Base-by-base conservation (phyloP, 176 grass and related monocot genomes). In the Luzula sylvatica region DNA sequence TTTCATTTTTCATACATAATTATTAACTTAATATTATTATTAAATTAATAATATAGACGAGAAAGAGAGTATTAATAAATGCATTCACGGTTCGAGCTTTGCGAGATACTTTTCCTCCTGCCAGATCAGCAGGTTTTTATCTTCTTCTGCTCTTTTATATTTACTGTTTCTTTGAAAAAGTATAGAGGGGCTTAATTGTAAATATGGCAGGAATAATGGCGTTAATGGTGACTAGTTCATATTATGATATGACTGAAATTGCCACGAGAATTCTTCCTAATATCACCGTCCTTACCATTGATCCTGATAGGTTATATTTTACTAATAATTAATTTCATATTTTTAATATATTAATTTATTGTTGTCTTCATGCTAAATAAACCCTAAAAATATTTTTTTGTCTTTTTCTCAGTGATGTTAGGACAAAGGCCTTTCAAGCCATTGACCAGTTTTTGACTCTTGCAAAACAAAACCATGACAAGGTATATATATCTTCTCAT, bases 81-180 rank as follows among this genome's bases (percentile, higher is more conserved):
- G 93, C 93, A 58, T 99, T 99, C 65, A 99, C 93, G 43, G 93
- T 99, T 52, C 85, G 93, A 49, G 93, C 93, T 61, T 63, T 99
- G 66, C 68, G 93, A 42, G 93, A 99, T 65, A 78, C 67, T 65
- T 99, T 99, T 72, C 78, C 93, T 72, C 93, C 93, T 29, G 93
- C 93, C 58, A 76, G 93, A 68, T 82, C 93, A 56, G 93, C 93
- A 68, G 93, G 93, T 89, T n/a, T n/a, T n/a, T n/a, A n/a, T n/a
- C n/a, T n/a, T n/a, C n/a, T n/a, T n/a, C n/a, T n/a, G 45, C 23
- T 66, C 2, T 43, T 51, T 50, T 61, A 42, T 61, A 19, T 14
- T 42, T 66, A 15, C 29, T 72, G 23, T 64, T 60, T 60, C 42
- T 68, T 3, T 61, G 20, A 18, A 35, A 46, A 45, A 26, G 14